Evolutionary conservation across 1,284 basidiomycete genomes (phyloP).

Genomic region (Paramarasmius palmivorus): DNA sequence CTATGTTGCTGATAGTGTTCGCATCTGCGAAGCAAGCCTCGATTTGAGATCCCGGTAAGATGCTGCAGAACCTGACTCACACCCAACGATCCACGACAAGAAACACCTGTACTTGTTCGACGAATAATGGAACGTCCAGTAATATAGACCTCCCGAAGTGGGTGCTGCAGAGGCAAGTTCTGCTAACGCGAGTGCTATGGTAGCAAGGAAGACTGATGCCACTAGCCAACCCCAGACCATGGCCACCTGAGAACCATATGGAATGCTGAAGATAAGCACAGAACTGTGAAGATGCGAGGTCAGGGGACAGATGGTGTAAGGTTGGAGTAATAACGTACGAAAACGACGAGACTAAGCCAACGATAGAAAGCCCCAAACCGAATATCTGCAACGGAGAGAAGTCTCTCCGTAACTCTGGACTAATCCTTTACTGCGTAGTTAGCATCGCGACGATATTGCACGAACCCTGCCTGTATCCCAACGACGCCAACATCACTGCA

Average conservation of each 20-base stretch:
- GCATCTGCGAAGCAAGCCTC: slow-evolving; percentile 26
- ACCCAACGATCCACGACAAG: slow-evolving; percentile 44
- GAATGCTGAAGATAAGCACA: slow-evolving; percentile 40
- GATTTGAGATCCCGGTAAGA: not conserved
- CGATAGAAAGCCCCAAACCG: slow-evolving; percentile 36
- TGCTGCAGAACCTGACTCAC: slow-evolving; percentile 20
- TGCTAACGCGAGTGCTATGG: slow-evolving; percentile 52
- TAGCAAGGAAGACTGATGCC: slow-evolving; percentile 40
- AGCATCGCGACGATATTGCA: slow-evolving; percentile 33
- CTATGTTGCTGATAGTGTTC: slow-evolving; percentile 39
- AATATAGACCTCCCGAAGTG: slow-evolving; percentile 44
- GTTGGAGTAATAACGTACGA: slow-evolving; percentile 26
- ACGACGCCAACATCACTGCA: slow-evolving; percentile 30
- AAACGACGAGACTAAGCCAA: slow-evolving; percentile 44
- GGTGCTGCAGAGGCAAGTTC: slow-evolving; percentile 55
- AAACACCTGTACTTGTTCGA: slow-evolving; percentile 32
- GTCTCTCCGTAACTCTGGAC: slow-evolving; percentile 8
- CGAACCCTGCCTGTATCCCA: slow-evolving; percentile 47
- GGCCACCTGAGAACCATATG: slow-evolving; percentile 46
- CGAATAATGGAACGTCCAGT: slow-evolving; percentile 37
- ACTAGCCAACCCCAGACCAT: slow-evolving; percentile 49
- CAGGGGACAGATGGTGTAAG: not conserved
- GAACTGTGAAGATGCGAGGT: slow-evolving; percentile 27
- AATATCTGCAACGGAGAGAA: slow-evolving; percentile 26
- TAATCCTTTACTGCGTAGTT: not conserved